phyloP scores from a whole-genome alignment of 2,329 filamentous ascomycete species.

The Diplodia intermedia region DNA sequence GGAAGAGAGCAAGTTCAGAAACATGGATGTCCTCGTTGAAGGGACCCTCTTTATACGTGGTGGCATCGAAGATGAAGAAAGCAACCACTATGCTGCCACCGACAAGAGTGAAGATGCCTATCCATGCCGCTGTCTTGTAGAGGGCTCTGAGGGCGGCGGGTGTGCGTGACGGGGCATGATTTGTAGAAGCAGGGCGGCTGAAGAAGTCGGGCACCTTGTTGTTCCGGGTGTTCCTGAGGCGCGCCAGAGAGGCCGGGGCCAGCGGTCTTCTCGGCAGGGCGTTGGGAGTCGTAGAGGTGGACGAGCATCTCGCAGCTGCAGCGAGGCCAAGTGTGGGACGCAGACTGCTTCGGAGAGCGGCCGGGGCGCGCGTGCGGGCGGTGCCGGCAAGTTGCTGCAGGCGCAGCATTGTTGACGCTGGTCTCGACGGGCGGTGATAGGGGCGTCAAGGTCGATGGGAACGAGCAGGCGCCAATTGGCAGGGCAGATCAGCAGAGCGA shows the following conservation, averaged over 20 bases:
- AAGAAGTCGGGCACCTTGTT: slow-evolving; percentile 22
- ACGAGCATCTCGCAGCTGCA: neutral
- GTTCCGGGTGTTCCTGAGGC: neutral
- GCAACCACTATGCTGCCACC: slow-evolving; percentile 72
- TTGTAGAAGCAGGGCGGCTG: slow-evolving; percentile 41
- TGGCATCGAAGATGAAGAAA: slow-evolving; percentile 94
- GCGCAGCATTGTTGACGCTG: slow-evolving; percentile 30
- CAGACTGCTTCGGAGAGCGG: neutral
- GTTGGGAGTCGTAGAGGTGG: slow-evolving; percentile 7
- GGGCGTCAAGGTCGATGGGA: neutral
- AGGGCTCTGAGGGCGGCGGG: slow-evolving; percentile 59
- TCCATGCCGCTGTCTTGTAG: slow-evolving; percentile 72
- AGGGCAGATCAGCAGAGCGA: slow-evolving; percentile 8
- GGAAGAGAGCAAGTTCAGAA: slow-evolving; percentile 81
- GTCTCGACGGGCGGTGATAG: neutral
- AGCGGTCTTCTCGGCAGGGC: slow-evolving; percentile 21
- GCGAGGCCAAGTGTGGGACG: neutral
- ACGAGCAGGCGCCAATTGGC: slow-evolving; percentile 13
- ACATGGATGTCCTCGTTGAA: slow-evolving; percentile 76
- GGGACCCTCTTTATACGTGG: slow-evolving; percentile 80
- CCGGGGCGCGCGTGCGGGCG: slow-evolving; percentile 17
- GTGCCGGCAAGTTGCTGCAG: slow-evolving; percentile 29
- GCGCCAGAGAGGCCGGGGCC: slow-evolving; percentile 5
- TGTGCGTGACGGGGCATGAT: slow-evolving; percentile 42
- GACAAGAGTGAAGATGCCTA: slow-evolving; percentile 78